These are phyloP conservation scores for Ambrosia artemisiifolia DNA, from an alignment of 129 eudicot species.

Conservation along the genomic window DNA sequence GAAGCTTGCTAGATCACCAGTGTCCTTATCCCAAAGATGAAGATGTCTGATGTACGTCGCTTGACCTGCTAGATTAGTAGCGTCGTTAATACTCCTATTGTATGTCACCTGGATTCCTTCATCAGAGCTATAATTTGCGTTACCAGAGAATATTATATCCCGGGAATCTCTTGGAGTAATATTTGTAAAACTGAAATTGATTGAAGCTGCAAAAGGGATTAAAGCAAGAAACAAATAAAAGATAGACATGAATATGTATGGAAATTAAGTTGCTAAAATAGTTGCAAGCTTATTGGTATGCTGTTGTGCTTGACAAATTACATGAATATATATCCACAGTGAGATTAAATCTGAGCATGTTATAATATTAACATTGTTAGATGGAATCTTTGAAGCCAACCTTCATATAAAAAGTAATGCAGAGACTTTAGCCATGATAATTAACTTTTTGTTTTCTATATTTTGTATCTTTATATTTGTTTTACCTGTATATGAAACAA, in stretches of 20 bases:
- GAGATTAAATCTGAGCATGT: neutral
- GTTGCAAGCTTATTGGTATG: too few relatives aligned
- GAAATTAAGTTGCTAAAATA: neutral
- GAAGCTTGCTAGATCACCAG: neutral
- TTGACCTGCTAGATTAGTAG: neutral
- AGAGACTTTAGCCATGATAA: too few relatives aligned
- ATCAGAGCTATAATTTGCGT: neutral
- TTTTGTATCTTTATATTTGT: too few relatives aligned
- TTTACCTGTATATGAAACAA: too few relatives aligned
- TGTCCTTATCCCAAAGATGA: neutral
- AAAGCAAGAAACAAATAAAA: neutral
- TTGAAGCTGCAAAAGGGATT: neutral
- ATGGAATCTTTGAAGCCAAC: too few relatives aligned
- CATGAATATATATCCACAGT: neutral
- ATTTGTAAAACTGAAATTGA: neutral
- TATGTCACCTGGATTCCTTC: neutral
- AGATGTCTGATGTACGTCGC: neutral
- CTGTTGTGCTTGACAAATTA: neutral
- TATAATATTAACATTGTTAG: too few relatives aligned
- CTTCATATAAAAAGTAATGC: too few relatives aligned
- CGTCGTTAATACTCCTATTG: neutral
- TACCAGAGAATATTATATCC: neutral
- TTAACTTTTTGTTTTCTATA: too few relatives aligned
- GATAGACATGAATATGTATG: neutral
- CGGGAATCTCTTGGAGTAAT: neutral